Base-by-base conservation (phyloP, 805 yeast species). In the Teunomyces kruisii region DNA sequence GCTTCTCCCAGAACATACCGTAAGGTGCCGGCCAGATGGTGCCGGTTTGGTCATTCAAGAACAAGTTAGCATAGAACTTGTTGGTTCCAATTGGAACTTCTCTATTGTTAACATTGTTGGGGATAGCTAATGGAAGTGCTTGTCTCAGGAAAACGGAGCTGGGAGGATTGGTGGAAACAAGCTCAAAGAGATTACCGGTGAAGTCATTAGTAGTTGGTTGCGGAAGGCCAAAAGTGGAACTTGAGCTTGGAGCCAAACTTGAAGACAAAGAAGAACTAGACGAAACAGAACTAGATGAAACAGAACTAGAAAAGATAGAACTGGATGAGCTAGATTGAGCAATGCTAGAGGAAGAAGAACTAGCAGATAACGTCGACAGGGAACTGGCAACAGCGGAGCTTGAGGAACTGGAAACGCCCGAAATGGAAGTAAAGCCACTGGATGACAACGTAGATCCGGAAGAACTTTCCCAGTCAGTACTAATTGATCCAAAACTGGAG, bases 11-110 rank as follows among this genome's bases (percentile, higher is more conserved):
- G 74, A 78, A 83, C 40, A 83, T 59, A 2, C 79, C 73, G 58
- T 84, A 87, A 15, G 96, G 95, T 54, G 80, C 82, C 8, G 85
- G 74, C 67, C 77, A 86, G 4, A 76, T 77, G 40, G 81, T 75
- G 41, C 72, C 68, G 17, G 71, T 65, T 62, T 82, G 88, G 40
- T 63, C 64, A 16, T 70, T 84, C 16, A 85, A 67, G 51, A 83
- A 65, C 56, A 86, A 57, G 60, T 88, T 87, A 30, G 80, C 78
- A 64, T 78, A 86, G 63, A 87, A 88, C 65, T 86, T 87, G 70
- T 88, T 87, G 17, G 96, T 88, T 56, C 83, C 81, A 48, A 77
- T 72, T 9, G 75, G 77, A 9, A 50, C 53, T 28, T 64, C 76
- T 41, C 64, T 58, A 47, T 72, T 70, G 32, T 67, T 62, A 30